Percentiles rank a stretch among this genome's conserved stretches.
These are phyloP conservation scores for Mrakia frigida DNA, from an alignment of 768 basidiomycete species.

Conservation along the genomic window DNA sequence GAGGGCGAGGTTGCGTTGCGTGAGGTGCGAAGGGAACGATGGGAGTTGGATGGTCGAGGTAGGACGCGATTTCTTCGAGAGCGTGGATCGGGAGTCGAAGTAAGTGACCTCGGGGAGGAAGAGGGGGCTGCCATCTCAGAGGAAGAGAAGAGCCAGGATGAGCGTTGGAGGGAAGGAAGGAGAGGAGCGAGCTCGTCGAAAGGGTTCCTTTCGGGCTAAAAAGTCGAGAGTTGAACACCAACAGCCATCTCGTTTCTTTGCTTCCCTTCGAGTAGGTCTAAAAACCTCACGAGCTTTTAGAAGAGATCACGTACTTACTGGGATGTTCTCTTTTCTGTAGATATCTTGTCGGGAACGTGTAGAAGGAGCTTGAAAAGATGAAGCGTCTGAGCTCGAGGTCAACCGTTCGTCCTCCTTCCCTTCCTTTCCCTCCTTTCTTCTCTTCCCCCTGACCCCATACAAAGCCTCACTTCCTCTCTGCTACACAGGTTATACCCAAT, in stretches of 20 bases:
- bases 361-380: neutral
- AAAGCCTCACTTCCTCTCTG: neutral
- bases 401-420: conserved; percentile 5
- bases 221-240: conserved; percentile 4
- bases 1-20: neutral
- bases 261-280: neutral
- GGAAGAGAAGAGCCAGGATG: neutral
- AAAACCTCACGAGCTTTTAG: no score
- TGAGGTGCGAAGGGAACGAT: neutral
- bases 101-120: neutral
- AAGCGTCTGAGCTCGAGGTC: conserved; percentile 7
- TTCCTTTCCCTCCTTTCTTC: neutral
- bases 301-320: neutral
- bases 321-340: neutral
- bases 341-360: neutral
- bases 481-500: neutral
- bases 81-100: neutral
- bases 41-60: neutral
- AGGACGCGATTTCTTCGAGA: neutral
- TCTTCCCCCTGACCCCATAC: neutral
- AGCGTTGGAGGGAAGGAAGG: neutral
- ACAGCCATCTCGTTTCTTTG: neutral
- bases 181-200: conserved; percentile 7
- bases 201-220: no score
- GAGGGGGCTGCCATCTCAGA: neutral